Evolutionary conservation across 2,329 filamentous ascomycete species (phyloP), one percentile per base, ranked within the genome.

Genomic region (Ophiostoma pallidulum): DNA sequence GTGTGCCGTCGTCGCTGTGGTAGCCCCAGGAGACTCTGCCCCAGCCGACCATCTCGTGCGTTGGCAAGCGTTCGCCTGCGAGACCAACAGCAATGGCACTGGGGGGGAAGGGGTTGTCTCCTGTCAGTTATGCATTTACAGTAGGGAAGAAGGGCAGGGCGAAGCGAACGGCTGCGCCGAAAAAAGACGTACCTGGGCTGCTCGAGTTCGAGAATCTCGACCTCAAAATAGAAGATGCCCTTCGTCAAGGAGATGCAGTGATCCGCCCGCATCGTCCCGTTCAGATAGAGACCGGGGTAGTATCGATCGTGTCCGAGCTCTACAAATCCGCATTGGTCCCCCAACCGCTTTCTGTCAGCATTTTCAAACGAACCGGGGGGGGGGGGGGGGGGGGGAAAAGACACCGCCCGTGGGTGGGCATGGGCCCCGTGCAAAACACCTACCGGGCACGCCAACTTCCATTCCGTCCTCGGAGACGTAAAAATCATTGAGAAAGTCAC

Each of bases 181-280:
- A 22, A 16, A 18, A 16, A 20, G 18, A 10, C 26, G 7, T 44
- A 49, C 47, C 33, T 24, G 14, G 14, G 16, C 4, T 19, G 3
- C 3, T 8, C 5, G 8, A 43, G 32, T 10, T 45, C 24, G 12
- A 46, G 12, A 19, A 50, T 37, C 13, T 50, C 48, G 8, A 50
- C 48, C 32, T 50, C 48, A 28, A 37, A 50, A 32, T 50, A 50
- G 19, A 46, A 50, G 20, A 50, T 38, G 18, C 43, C 48, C 9
- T 31, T 16, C 28, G 32, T 37, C 18, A 16, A 10, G n/a, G 42
- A 36, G 3, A 50, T 37, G 32, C 41, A 31, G 20, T 42, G 32
- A 32, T 50, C 38, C 2, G 42, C 31, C 1, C 48, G 48, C 13
- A 38, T 37, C 5, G 42, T 32, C 1, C 28, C 42, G 9, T 13